Evolutionary conservation across 2,329 filamentous ascomycete species (phyloP), one percentile per base, ranked within the genome.

Genomic region (Neonectria coccinea): DNA sequence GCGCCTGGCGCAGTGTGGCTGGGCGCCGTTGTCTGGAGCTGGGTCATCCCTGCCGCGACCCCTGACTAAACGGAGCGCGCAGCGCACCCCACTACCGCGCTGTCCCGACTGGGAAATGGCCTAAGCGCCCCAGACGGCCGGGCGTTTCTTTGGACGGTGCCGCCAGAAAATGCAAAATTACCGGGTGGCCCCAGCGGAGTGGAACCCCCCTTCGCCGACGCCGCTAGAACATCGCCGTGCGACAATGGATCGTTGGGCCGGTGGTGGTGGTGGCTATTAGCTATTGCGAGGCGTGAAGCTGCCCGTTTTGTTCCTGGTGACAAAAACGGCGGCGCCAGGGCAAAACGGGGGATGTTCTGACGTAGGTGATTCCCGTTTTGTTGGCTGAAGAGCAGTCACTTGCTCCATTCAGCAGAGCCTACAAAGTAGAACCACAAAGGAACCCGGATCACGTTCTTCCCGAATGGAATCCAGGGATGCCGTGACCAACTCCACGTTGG

Each of bases 1-100:
- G 57, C 20, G 27, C 42, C 45, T 55, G 39, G 59, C 22, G 45
- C 45, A 50, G 29, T 36, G 50, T 62, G 55, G 48, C 54, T 62
- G 57, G 36, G 59, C 59, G 16, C 50, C 54, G 22, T 31, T 45
- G 33, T 52, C 54, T 62, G 47, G 45, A 12, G 45, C 12, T 48
- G 31, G 57, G 22, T 18, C 27, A 31, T 16, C 57, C 57, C 57
- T 44, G 50, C 29, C 50, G 5, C 29, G 12, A 42, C 59, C 59
- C 59, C 54, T 62, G 59, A 41, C 33, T 39, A 54, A 20, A 33
- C n/a, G 18, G 29, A 12, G 18, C 36, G 16, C 36, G 6, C 36
- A 39, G 36, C 36, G 29, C n/a, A n/a, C 11, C 48, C 48, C 41
- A 22, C 12, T 47, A n/a, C 31, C 16, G 55, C 55, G n/a, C 31